These are phyloP conservation scores for Alternaria brassicae DNA, from an alignment of 2,329 filamentous ascomycete species.

Conservation along the genomic window DNA sequence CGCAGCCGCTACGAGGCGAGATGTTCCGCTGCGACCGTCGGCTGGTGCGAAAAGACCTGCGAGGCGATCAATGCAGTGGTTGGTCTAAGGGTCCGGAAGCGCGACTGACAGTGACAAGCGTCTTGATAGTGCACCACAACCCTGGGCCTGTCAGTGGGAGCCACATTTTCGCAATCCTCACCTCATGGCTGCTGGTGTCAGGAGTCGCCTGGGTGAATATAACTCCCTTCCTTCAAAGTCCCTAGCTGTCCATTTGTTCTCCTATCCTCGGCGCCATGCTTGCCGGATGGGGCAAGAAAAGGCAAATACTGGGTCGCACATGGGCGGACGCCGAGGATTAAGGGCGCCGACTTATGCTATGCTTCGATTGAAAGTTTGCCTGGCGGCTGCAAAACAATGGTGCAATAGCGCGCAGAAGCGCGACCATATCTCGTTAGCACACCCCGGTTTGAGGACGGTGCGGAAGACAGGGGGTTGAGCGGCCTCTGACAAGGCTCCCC, in stretches of 20 bases:
- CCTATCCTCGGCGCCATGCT: constrained; percentile 10
- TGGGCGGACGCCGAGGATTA: constrained; percentile 27
- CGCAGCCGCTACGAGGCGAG: constrained; percentile 17
- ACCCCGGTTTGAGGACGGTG: constrained; percentile 34
- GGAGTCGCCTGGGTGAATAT: constrained; percentile 11
- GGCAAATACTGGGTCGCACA: constrained; percentile 17
- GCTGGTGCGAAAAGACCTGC: constrained; percentile 23
- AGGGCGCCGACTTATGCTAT: constrained; percentile 30
- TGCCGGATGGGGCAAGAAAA: constrained; percentile 14
- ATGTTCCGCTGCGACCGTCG: constrained; percentile 24
- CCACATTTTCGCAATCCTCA: constrained; percentile 40
- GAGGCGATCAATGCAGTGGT: constrained; percentile 28
- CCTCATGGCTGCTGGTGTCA: constrained; percentile 18
- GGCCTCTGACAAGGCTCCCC: constrained; percentile 37
- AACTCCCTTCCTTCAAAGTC: background rate
- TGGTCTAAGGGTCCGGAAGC: constrained; percentile 36
- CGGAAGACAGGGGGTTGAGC: constrained; percentile 37
- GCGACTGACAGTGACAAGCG: constrained; percentile 45
- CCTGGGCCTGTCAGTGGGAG: constrained; percentile 43
- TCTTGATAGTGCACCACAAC: constrained; percentile 33
- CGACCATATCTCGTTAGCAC: constrained; percentile 30
- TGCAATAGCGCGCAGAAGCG: constrained; percentile 33
- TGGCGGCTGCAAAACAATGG: constrained; percentile 36
- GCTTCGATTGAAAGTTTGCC: constrained; percentile 32
- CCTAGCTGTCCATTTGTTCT: background rate